phyloP scores from a whole-genome alignment of 2,329 filamentous ascomycete genomes.

The Didymella pomorum region DNA sequence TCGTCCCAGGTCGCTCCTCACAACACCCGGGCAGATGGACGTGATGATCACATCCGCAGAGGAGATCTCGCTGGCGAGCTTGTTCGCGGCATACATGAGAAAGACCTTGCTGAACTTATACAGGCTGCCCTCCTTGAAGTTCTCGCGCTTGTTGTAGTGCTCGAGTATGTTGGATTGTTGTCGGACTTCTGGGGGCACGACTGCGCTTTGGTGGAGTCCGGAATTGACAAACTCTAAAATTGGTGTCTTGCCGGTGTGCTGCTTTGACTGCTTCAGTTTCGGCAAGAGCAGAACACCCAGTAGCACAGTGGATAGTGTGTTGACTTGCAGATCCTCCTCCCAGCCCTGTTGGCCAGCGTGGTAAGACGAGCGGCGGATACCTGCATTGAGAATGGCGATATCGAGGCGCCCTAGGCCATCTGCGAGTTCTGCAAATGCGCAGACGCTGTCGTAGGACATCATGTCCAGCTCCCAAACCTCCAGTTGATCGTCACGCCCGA shows the following conservation, averaged over 20 bases:
- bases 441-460: slow-evolving; percentile 45
- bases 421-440: slow-evolving; percentile 43
- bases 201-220: slow-evolving; percentile 39
- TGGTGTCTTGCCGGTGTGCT: slow-evolving; percentile 32
- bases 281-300: slow-evolving; percentile 61
- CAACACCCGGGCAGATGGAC: slow-evolving; percentile 48
- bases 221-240: slow-evolving; percentile 48
- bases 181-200: slow-evolving; percentile 33
- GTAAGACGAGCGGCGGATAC: slow-evolving; percentile 37
- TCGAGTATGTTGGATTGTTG: slow-evolving; percentile 37
- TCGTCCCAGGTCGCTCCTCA: slow-evolving; percentile 41
- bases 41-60: slow-evolving; percentile 47
- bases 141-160: slow-evolving; percentile 41
- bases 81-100: slow-evolving; percentile 45
- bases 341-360: slow-evolving; percentile 44
- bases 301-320: slow-evolving; percentile 64
- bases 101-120: slow-evolving; percentile 49
- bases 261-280: slow-evolving; percentile 43
- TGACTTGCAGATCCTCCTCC: slow-evolving; percentile 63
- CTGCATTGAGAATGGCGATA: slow-evolving; percentile 53
- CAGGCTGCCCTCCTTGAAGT: slow-evolving; percentile 36
- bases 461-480: slow-evolving; percentile 51
- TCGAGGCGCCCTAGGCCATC: slow-evolving; percentile 46
- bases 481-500: slow-evolving; percentile 37
- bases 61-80: slow-evolving; percentile 38